A percentile compares a stretch with the other conserved stretches of the same genome.
These are phyloP conservation scores for Cyclanthera cordifolia DNA, from an alignment of 306 rosid species.

Conservation along the genomic window DNA sequence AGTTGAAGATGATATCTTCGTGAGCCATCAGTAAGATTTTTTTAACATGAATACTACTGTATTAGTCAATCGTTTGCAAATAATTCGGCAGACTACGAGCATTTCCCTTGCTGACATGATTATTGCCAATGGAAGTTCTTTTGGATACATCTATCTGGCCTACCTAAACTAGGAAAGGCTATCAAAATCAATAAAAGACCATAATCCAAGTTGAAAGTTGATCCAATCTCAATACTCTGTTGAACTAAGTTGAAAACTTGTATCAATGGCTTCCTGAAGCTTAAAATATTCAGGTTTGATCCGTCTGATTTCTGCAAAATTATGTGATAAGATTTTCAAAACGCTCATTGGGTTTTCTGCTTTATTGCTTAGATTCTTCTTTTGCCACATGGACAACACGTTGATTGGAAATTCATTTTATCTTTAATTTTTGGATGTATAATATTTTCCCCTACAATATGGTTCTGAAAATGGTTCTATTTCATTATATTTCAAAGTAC, in stretches of 20 bases:
- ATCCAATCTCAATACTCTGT: not conserved
- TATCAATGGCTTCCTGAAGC: not conserved
- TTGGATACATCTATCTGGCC: not conserved
- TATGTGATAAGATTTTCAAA: not conserved
- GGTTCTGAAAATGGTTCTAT: not conserved
- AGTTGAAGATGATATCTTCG: slow-evolving; percentile 67
- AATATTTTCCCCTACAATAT: not conserved
- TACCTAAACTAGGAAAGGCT: not conserved
- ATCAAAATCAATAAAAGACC: not conserved
- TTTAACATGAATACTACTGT: not conserved
- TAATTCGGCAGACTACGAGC: not conserved
- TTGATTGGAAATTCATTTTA: not conserved
- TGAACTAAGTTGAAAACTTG: not conserved
- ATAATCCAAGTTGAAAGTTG: not conserved
- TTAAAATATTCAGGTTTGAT: not conserved
- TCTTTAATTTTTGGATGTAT: not conserved
- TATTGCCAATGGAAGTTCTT: not conserved
- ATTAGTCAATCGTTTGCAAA: not conserved
- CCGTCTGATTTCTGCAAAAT: slow-evolving; percentile 9
- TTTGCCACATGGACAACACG: not conserved
- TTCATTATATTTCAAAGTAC: not conserved
- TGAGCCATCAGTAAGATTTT: slow-evolving; percentile 63
- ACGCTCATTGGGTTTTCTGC: not conserved
- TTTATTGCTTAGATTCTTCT: not conserved
- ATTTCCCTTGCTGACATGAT: not conserved